Conservation (phyloP, 768 basidiomycete species). For the Suillus spraguei region DNA sequence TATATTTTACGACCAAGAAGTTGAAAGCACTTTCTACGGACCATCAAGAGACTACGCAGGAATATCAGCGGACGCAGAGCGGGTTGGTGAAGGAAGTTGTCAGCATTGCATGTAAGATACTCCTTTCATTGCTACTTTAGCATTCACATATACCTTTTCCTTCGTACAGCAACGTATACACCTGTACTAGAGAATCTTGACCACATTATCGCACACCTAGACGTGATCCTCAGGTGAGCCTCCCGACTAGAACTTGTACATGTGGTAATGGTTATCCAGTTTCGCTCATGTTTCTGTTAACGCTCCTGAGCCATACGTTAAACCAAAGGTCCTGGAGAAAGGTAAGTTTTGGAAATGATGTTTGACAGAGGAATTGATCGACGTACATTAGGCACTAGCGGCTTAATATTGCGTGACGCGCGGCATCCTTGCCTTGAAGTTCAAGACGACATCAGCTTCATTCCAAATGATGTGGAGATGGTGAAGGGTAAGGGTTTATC, state of each 20-base stretch:
- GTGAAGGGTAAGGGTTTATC: slow-evolving; percentile 62
- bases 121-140: background rate
- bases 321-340: slow-evolving; percentile 77
- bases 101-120: slow-evolving; percentile 77
- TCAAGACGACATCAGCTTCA: slow-evolving; percentile 94
- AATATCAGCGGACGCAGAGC: slow-evolving; percentile 77
- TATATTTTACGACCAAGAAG: slow-evolving; percentile 82
- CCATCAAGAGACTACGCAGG: slow-evolving; percentile 63
- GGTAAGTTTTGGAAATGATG: slow-evolving; percentile 45
- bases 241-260: background rate
- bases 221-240: slow-evolving; percentile 83
- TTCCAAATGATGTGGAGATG: slow-evolving; percentile 96
- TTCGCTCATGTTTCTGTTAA: slow-evolving; percentile 91
- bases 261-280: slow-evolving; percentile 40
- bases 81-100: slow-evolving; percentile 92
- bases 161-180: slow-evolving; percentile 79
- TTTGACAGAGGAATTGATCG: slow-evolving; percentile 7
- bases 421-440: slow-evolving; percentile 97
- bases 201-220: slow-evolving; percentile 82
- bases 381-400: slow-evolving; percentile 64
- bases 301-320: slow-evolving; percentile 86
- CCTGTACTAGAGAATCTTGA: slow-evolving; percentile 87
- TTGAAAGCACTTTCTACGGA: slow-evolving; percentile 75
- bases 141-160: background rate
- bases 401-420: slow-evolving; percentile 79